These are phyloP conservation scores for Rhizophagus sp. DNA, from an alignment of 192 early-diverging fungal species.

Conservation along the genomic window DNA sequence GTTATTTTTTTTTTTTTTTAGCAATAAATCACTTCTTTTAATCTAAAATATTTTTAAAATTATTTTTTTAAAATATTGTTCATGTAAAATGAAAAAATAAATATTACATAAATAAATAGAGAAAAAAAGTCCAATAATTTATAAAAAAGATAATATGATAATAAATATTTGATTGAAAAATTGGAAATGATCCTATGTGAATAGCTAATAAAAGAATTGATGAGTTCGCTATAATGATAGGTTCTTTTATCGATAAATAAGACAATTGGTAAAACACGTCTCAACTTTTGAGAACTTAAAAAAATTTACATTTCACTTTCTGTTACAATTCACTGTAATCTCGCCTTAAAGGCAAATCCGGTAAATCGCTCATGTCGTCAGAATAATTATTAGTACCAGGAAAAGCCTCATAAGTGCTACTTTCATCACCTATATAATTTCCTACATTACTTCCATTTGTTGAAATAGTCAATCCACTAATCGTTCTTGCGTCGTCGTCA, in stretches of 20 bases:
- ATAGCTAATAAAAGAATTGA: background rate
- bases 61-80: no score
- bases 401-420: slow-evolving; percentile 19
- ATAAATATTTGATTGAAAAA: no score
- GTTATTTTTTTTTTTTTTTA: no score
- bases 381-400: background rate
- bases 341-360: slow-evolving; percentile 17
- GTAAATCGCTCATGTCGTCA: slow-evolving; percentile 21
- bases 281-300: no score
- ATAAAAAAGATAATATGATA: background rate
- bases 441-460: slow-evolving; percentile 18
- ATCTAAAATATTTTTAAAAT: no score
- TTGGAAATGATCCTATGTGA: no score
- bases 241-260: no score
- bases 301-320: background rate
- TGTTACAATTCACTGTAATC: background rate
- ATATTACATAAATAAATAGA: background rate
- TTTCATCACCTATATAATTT: slow-evolving; percentile 1
- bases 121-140: background rate
- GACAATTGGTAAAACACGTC: no score
- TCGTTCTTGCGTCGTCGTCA: slow-evolving; percentile 19
- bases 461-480: slow-evolving; percentile 10
- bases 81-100: background rate
- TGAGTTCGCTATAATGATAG: background rate
- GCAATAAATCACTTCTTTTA: no score